phyloP scores from a whole-genome alignment of 139 green algal species.

The Penium margaritaceum region DNA sequence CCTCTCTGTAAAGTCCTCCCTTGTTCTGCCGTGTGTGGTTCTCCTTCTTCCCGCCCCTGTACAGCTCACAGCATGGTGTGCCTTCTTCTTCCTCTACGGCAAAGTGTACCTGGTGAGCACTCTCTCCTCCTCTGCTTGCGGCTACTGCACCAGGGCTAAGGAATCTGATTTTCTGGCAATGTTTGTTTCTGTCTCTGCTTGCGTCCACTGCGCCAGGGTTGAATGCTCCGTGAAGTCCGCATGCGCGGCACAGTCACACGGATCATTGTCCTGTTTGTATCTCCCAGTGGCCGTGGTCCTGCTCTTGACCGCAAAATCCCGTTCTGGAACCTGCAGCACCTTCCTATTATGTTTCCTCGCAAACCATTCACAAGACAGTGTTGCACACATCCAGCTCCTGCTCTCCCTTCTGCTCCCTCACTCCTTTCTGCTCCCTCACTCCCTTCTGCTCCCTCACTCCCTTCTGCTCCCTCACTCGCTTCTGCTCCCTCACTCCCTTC shows the following conservation, averaged over 20 bases:
- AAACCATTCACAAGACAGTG: not conserved
- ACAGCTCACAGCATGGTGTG: constrained; percentile 33
- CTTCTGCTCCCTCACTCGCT: not conserved
- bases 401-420: not conserved
- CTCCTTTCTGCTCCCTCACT: not conserved
- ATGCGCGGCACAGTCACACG: no score
- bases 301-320: no score
- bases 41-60: not conserved
- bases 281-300: no score
- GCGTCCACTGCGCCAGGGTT: no score
- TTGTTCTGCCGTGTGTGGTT: no score
- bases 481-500: not conserved
- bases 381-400: not conserved
- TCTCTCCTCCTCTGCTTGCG: not conserved
- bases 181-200: no score
- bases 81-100: constrained; percentile 48
- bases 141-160: not conserved
- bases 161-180: no score
- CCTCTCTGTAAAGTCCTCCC: no score
- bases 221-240: no score
- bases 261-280: no score
- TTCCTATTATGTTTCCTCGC: not conserved
- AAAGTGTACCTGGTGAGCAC: constrained; percentile 28
- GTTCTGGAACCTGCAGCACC: no score
- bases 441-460: not conserved